Conservation (phyloP, 352 stramenopile species). For the Phytophthora tubulina region DNA sequence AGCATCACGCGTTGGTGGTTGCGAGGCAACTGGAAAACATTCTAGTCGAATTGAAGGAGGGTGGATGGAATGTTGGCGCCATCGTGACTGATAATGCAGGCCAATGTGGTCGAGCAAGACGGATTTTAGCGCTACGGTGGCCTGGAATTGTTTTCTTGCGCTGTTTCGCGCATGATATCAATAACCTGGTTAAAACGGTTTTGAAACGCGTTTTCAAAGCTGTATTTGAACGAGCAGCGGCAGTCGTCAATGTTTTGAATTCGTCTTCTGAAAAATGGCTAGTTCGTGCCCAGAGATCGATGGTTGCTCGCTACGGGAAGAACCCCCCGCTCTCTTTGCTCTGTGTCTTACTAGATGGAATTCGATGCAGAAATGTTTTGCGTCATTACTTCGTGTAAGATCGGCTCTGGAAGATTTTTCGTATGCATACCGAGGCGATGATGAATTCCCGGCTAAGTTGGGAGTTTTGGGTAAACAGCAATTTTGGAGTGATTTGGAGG, state of each 20-base stretch:
- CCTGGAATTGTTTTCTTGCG: neutral
- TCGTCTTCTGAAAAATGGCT: constrained; percentile 5
- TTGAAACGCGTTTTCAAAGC: neutral
- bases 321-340: neutral
- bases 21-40: neutral
- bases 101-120: constrained; percentile 1
- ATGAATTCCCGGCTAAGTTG: constrained; percentile 3
- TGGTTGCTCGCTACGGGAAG: neutral
- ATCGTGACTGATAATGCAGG: constrained; percentile 6
- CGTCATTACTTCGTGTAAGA: neutral
- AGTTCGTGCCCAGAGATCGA: neutral
- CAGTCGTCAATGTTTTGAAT: neutral
- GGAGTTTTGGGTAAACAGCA: neutral
- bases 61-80: neutral
- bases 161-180: constrained; percentile 2
- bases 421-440: neutral
- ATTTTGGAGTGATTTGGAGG: neutral
- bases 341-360: neutral
- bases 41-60: neutral
- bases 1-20: neutral
- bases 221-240: neutral
- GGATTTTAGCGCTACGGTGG: constrained; percentile 1
- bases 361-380: constrained; percentile 1
- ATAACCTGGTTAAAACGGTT: constrained; percentile 4
- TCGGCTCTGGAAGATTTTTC: neutral